Evolutionary conservation across 345 rosid species (phyloP), one percentile per base, ranked within the genome.

Genomic region (Alliaria petiolata): DNA sequence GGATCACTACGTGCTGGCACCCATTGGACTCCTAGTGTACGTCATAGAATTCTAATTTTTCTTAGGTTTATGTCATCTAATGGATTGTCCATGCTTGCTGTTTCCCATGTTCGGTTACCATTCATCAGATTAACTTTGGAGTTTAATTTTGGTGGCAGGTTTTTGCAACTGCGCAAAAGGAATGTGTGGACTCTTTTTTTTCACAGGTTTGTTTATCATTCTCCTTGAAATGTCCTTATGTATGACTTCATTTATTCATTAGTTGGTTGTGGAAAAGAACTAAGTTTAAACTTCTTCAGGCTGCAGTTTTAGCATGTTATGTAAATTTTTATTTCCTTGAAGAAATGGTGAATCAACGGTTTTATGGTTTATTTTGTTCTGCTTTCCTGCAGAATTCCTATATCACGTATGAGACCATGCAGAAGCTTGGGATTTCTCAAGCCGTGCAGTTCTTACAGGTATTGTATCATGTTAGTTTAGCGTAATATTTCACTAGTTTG

Each of bases 1-100:
- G 99, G 97, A 70, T 86, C 96, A 44, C 86, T 95, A 67, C 96
- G 99, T 70, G 97, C 99, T 35, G 99, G 97, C 73, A 84, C 90
- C 67, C 93, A 91, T 69, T 95, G 97, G 99, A 95, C 95, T 43
- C 97, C 99, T 53, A 81, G 77, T 75, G 99, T 95, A 88, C 67
- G 97, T 81, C 61, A 55, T 51, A 20, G 56, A 30, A 61, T 57
- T 68, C 51, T 76, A 6, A 9, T 34, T 7, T 38, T 45, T 39
- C 35, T 72, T 53, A 4, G 56, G 33, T 43, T 65, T 72, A 33
- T 71, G 22, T 45, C 60, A 33, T 45, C 26, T 45, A 5, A 36
- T 56, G 67, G 26, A 54, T 52, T 62, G 59, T 38, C 44, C 36
- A 15, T 63, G 16, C 61, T 62, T 69, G 6, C 62, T 76, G 55